Base-by-base conservation (phyloP, 163 green algal genomes). In the Chloroidium sp. region DNA sequence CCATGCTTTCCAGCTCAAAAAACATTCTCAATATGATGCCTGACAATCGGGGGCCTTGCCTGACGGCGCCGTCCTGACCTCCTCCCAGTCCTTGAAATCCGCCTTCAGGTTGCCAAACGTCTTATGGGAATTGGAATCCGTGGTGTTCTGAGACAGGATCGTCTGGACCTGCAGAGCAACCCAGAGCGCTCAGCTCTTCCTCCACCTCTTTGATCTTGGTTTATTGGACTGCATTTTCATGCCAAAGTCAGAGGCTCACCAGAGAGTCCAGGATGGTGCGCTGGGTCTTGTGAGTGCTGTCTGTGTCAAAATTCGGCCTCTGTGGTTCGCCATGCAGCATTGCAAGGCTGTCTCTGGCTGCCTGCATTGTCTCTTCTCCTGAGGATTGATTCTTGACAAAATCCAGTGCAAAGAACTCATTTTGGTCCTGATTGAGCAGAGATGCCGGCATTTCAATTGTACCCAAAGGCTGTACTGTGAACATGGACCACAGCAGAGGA, bases 71-170 rank as follows among this genome's bases (percentile, higher is more conserved):
- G 76, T 82, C 4, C 82, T 76, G 58, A 95, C 90, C 1, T 62
- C 59, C 75, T 93, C 84, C 89, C 91, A 94, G 14, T 74, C 86
- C 8, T 89, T 84, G 60, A 92, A 93, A 1, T n/a, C 72, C 58
- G 77, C 62, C 76, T 92, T 92, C 1, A 94, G 84, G 13, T 76
- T 82, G 0, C 57, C 69, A 84, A 93, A 96, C 0, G 90, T 88
- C 13, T 88, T 79, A 10, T 79, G 76, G 1, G 84, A 91, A 58
- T 85, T 95, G 12, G 81, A 83, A 82, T 96, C 92, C 2, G 92
- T 95, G 4, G 92, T 95, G 85, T 96, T 96, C 76, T 96, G 92
- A 0, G 83, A 90, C 6, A 95, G 82, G 2, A 95, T 91, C 0
- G 91, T 95, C 36, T 90, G 85, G 4, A 95, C 88, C 78, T 87